Evolutionary conservation across 2,329 filamentous ascomycete species (phyloP).

Genomic region (Trichoderma gracile): DNA sequence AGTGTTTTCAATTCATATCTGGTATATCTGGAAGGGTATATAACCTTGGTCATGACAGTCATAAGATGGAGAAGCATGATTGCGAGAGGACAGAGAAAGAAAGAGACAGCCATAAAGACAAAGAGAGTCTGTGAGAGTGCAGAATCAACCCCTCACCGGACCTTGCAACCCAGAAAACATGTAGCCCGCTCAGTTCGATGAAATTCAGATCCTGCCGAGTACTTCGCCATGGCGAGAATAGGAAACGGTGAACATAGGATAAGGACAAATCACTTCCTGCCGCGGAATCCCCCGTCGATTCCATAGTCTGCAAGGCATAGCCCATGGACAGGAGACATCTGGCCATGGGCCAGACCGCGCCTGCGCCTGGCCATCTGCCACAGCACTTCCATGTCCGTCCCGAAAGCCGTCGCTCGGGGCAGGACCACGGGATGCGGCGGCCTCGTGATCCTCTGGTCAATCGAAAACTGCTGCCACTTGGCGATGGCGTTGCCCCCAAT

Average conservation of each 20-base stretch:
- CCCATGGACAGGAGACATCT: constrained; percentile 17
- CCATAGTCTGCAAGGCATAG: constrained; percentile 18
- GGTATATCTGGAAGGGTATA: not conserved
- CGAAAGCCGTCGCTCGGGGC: constrained; percentile 1
- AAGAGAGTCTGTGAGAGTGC: no score
- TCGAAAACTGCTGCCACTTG: constrained; percentile 15
- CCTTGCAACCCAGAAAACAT: not conserved
- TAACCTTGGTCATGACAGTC: not conserved
- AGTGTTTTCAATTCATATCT: not conserved
- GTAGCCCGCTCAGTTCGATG: not conserved
- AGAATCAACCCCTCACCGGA: not conserved
- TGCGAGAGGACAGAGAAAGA: no score
- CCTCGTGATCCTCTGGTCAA: not conserved
- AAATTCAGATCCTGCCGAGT: not conserved
- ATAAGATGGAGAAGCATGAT: not conserved
- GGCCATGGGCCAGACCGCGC: constrained; percentile 7
- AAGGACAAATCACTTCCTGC: not conserved
- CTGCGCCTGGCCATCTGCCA: constrained; percentile 7
- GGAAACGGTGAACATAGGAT: not conserved
- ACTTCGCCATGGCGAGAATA: not conserved
- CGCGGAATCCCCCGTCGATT: constrained; percentile 17
- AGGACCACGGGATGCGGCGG: not conserved
- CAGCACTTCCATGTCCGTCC: not conserved
- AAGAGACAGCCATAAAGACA: no score
- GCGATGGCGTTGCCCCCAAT: constrained; percentile 5